A percentile compares a stretch with the other conserved stretches of the same genome.
phyloP scores from a whole-genome alignment of 371 early-diverging fungal species.

The Lichtheimia corymbifera region DNA sequence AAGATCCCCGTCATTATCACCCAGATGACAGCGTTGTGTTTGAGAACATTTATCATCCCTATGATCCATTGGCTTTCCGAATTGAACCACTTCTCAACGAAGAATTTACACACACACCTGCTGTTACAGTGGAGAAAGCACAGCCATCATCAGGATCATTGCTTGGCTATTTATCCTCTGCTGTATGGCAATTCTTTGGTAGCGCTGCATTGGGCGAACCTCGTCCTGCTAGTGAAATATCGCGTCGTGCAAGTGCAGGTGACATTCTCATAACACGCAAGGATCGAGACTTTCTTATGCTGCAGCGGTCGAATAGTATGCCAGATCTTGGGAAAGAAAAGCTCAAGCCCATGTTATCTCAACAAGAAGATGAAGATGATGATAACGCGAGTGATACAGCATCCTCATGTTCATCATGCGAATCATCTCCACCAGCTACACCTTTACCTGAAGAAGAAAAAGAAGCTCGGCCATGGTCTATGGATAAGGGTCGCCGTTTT shows the following conservation, averaged over 20 bases:
- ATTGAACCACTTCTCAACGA: conserved; percentile 46
- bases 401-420: neutral
- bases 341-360: neutral
- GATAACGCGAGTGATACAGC: conserved; percentile 1
- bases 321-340: neutral
- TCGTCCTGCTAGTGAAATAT: neutral
- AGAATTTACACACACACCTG: conserved; percentile 41
- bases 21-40: conserved; percentile 49
- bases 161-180: neutral
- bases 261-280: conserved; percentile 10
- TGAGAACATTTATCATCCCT: conserved; percentile 70
- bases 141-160: conserved; percentile 19
- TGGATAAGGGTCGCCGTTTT: conserved; percentile 22
- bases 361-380: conserved; percentile 4
- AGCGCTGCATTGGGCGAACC: neutral
- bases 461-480: neutral
- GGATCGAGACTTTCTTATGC: neutral
- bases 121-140: conserved; percentile 42
- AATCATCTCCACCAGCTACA: neutral
- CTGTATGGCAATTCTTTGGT: conserved; percentile 24
- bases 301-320: neutral
- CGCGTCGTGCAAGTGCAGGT: conserved; percentile 15
- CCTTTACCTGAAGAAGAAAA: neutral
- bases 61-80: conserved; percentile 61
- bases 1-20: conserved; percentile 47